Evolutionary conservation across 768 basidiomycete species (phyloP), one percentile per base, ranked within the genome.

Genomic region (Termitomyces sp.): DNA sequence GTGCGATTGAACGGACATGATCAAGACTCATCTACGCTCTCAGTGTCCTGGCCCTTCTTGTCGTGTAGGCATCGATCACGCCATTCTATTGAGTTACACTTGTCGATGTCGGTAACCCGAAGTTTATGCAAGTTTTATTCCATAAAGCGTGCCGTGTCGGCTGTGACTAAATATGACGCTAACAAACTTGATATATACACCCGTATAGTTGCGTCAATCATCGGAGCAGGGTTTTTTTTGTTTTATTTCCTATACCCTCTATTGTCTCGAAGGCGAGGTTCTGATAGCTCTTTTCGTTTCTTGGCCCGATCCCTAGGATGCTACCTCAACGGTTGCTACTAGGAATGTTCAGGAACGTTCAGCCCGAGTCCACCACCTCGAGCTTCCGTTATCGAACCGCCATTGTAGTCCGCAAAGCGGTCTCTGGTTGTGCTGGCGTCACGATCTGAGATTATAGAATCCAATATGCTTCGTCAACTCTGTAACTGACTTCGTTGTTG

Each of bases 331-430:
- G n/a, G n/a, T n/a, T n/a, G n/a, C n/a, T n/a, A n/a, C n/a, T n/a
- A n/a, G n/a, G n/a, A n/a, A n/a, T n/a, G n/a, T n/a, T n/a, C n/a
- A n/a, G n/a, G n/a, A n/a, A n/a, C n/a, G n/a, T n/a, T n/a, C n/a
- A n/a, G n/a, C n/a, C n/a, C n/a, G n/a, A n/a, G n/a, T n/a, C n/a
- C n/a, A n/a, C n/a, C n/a, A n/a, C n/a, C n/a, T n/a, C n/a, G n/a
- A n/a, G n/a, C n/a, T n/a, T n/a, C n/a, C n/a, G n/a, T 65, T 87
- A 85, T 63, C 69, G 78, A 68, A 76, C 74, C 20, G 78, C 84
- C 45, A 76, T 86, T 52, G 57, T 67, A n/a, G 79, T 83, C 9
- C 87, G 85, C 67, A 74, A 78, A 58, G 72, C 72, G 27, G 71
- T 79, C 12, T 44, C 68, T 2, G 67, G 67, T 1, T 81, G 79